Percentiles rank a stretch among this genome's conserved stretches.
Conservation (phyloP, 139 green algal genomes). For the Tetradesmus lagerheimii region DNA sequence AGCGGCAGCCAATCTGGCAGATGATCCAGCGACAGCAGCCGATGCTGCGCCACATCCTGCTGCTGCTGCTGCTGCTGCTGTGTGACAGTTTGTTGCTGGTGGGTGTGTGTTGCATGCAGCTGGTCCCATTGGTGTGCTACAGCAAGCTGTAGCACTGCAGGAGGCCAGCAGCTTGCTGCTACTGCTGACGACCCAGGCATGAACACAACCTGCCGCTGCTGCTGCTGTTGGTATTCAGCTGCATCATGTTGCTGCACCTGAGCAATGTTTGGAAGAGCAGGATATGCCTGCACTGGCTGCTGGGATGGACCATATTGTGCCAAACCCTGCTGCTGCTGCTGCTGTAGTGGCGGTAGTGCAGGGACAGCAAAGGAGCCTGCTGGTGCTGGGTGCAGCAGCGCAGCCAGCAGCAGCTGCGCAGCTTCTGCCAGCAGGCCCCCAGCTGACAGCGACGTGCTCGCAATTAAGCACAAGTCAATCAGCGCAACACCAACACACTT, state of each 20-base stretch:
- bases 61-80: conserved; percentile 8
- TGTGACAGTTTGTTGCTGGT: too few species aligned
- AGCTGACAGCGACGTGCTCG: background rate
- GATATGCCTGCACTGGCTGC: background rate
- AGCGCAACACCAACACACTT: background rate
- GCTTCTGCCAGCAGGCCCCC: conserved; percentile 4
- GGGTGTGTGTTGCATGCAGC: background rate
- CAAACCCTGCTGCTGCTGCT: background rate
- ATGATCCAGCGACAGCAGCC: background rate
- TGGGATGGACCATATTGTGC: background rate
- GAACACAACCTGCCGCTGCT: background rate
- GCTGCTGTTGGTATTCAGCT: background rate
- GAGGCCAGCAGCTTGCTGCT: conserved; percentile 39
- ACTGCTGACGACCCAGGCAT: conserved; percentile 1
- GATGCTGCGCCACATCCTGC: conserved; percentile 35
- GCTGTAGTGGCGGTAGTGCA: background rate
- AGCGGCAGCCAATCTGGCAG: conserved; percentile 12
- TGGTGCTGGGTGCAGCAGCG: conserved; percentile 26
- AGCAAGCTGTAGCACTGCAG: conserved; percentile 21
- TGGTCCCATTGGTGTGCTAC: background rate
- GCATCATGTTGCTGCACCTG: background rate
- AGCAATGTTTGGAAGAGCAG: background rate
- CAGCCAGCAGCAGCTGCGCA: conserved; percentile 39
- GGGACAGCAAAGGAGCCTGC: conserved; percentile 9
- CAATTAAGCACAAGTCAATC: conserved; percentile 15